Base-by-base conservation (phyloP, 106 monocot species). In the Platanthera zijinensis region DNA sequence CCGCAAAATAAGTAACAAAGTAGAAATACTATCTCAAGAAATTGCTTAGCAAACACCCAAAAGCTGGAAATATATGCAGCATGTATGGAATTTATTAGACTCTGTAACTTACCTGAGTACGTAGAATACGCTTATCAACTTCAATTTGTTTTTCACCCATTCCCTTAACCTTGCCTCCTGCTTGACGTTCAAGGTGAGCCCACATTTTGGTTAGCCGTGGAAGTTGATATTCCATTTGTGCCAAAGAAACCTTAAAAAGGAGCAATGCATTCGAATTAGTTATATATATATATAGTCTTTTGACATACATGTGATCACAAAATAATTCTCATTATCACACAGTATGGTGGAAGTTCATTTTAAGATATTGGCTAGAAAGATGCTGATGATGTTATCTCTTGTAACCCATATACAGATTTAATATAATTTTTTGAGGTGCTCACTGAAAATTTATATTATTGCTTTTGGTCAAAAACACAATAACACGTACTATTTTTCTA, bases 61-160 rank as follows among this genome's bases (percentile, higher is more conserved):
- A 72, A 72, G 3, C 17, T 22, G 10, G 18, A 51, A 8, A 8
- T 8, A 51, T 51, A 51, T 50, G 22, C 19, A 72, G 21, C 15
- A 72, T 51, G 46, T 22, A 50, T 50, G 10, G 13, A 72, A 49
- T 17, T 71, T n/a, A 3, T 17, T 71, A 17, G 10, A 49, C 17
- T 49, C 7, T 9, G 70, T 47, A 39, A 88, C 83, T 85, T 84
- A 87, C 97, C 77, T 86, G 91, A 77, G 97, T 97, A 5, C 94
- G 86, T 59, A 97, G 77, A 52, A 97, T 97, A 85, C 97, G 93
- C 80, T 97, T 94, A 76, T 97, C 97, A 54, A 97, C 91, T 94
- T 97, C 97, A 85, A 94, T 97, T 85, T 97, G 94, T 81, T 97
- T 97, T 80, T 97, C 97, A 80, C 97, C 97, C 97, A 97, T 97